Percentiles rank a stretch among this genome's conserved stretches.
These are phyloP conservation scores for Lathyrus oleraceus DNA, from an alignment of 306 rosid species.

Conservation along the genomic window DNA sequence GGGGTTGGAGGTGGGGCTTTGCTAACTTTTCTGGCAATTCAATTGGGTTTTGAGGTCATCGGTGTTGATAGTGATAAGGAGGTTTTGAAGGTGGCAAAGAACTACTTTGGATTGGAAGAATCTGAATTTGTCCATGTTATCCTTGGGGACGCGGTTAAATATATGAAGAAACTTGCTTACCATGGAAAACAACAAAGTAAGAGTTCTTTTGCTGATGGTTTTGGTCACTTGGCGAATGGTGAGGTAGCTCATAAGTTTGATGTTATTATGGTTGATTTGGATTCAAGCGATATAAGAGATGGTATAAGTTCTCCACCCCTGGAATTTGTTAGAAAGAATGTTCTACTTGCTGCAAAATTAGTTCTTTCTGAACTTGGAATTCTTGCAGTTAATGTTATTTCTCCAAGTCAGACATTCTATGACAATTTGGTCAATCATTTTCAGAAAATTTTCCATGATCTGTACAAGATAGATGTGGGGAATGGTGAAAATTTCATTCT, in stretches of 20 bases:
- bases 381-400: constrained; percentile 66
- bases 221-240: constrained; percentile 20
- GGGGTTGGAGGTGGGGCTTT: constrained; percentile 96
- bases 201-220: constrained; percentile 30
- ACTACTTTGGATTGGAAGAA: constrained; percentile 66
- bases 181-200: neutral
- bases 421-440: constrained; percentile 47
- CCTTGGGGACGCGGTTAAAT: constrained; percentile 58
- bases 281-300: constrained; percentile 54
- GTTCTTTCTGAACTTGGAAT: constrained; percentile 68
- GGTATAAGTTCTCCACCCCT: constrained; percentile 67
- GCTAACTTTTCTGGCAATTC: constrained; percentile 55
- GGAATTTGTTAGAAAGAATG: constrained; percentile 57
- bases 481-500: constrained; percentile 79
- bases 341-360: constrained; percentile 56
- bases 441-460: constrained; percentile 52
- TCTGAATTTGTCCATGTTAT: constrained; percentile 43
- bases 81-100: constrained; percentile 61
- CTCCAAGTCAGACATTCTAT: constrained; percentile 51
- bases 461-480: constrained; percentile 69
- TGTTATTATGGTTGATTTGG: constrained; percentile 75
- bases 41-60: constrained; percentile 64
- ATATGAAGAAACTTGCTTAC: constrained; percentile 42
- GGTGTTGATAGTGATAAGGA: constrained; percentile 70
- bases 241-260: constrained; percentile 43